Percentiles rank a stretch among this genome's conserved stretches.
phyloP scores from a whole-genome alignment of 768 basidiomycete species.

The Tricholoma matsutake region DNA sequence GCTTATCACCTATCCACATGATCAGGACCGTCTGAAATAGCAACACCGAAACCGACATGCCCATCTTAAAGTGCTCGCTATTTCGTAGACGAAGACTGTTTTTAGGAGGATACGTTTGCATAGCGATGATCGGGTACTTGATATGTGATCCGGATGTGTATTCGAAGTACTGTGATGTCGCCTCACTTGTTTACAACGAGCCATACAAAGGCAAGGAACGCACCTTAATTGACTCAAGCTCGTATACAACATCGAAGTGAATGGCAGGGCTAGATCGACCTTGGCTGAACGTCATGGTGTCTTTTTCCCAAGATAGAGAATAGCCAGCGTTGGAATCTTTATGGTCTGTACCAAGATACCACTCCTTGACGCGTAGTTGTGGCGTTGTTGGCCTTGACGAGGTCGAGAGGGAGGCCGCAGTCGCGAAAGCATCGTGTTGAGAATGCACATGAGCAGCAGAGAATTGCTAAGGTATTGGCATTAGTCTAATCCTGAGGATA shows the following conservation, averaged over 20 bases:
- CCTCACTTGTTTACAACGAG: not conserved
- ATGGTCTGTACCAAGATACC: constrained; percentile 21
- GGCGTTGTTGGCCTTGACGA: not conserved
- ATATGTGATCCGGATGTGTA: not conserved
- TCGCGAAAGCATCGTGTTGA: not conserved
- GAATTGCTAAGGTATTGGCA: not conserved
- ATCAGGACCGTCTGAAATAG: not conserved
- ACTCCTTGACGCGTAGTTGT: constrained; percentile 20
- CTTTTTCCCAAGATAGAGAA: not conserved
- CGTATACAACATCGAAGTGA: not conserved
- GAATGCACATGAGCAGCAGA: too few relatives aligned
- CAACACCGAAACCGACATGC: not conserved
- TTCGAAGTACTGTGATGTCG: not conserved
- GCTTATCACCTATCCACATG: constrained; percentile 7
- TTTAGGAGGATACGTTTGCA: not conserved
- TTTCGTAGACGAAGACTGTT: not conserved
- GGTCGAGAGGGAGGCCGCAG: not conserved
- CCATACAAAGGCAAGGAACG: not conserved
- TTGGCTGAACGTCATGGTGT: constrained; percentile 7
- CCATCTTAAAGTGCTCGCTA: not conserved
- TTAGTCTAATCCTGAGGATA: not conserved
- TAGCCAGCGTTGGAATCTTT: constrained; percentile 9
- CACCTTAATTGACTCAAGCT: constrained; percentile 4
- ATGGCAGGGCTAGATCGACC: not conserved
- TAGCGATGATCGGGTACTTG: not conserved